Percentiles rank a stretch among this genome's conserved stretches.
Evolutionary conservation across 1,139 yeast species (phyloP).

Genomic region (Candida sp.): DNA sequence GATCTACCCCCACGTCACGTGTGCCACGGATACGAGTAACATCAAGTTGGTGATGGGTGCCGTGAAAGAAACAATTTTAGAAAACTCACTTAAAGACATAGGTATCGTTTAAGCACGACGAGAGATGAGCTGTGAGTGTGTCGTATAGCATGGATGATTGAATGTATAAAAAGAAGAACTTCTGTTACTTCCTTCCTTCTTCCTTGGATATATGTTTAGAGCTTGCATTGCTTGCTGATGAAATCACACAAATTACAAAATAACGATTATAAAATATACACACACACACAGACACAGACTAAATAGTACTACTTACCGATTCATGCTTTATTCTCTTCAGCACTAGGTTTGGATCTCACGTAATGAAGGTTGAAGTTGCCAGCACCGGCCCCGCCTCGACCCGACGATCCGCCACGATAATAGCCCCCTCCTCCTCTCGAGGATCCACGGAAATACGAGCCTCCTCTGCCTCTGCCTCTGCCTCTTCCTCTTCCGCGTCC

Average conservation of each 20-base stretch:
- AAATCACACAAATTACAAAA: too few relatives aligned
- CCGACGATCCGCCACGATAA: conserved; percentile 19
- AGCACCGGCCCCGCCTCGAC: conserved; percentile 19
- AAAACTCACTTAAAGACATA: conserved; percentile 82
- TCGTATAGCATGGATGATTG: too few relatives aligned
- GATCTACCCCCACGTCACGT: conserved; percentile 90
- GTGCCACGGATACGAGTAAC: conserved; percentile 93
- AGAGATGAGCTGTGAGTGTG: too few relatives aligned
- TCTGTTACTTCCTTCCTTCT: too few relatives aligned
- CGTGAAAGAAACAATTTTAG: conserved; percentile 86
- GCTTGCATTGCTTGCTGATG: too few relatives aligned
- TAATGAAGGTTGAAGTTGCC: conserved; percentile 27
- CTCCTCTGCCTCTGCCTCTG: conserved; percentile 14
- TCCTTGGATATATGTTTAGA: too few relatives aligned
- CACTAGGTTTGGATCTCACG: conserved; percentile 22
- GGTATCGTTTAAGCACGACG: conserved; percentile 58
- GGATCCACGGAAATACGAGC: conserved; percentile 18
- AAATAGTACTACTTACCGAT: too few relatives aligned
- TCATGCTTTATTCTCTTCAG: conserved; percentile 1
- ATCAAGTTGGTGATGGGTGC: conserved; percentile 91
- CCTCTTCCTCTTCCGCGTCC: conserved; percentile 7
- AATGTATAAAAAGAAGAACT: too few relatives aligned
- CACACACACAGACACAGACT: too few relatives aligned
- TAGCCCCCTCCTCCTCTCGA: conserved; percentile 21
- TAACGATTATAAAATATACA: too few relatives aligned